Evolutionary conservation across 352 stramenopile species (phyloP).

Genomic region (Lagenidium giganteum): DNA sequence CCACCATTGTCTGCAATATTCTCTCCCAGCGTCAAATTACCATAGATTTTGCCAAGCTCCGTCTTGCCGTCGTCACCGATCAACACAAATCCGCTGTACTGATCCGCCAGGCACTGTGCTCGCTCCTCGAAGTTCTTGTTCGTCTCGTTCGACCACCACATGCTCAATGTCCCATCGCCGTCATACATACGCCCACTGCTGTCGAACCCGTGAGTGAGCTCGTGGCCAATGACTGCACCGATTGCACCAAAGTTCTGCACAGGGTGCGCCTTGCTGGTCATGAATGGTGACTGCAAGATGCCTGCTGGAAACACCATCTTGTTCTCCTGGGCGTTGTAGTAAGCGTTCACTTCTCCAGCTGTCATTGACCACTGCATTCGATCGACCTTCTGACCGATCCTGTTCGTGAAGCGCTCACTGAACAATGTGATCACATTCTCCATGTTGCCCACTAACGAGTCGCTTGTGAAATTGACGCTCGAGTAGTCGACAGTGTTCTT

Average conservation of each 20-base stretch:
- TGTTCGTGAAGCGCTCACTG: background rate
- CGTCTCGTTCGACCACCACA: slow-evolving; percentile 87
- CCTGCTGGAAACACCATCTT: slow-evolving; percentile 92
- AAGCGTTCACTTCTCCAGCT: slow-evolving; percentile 69
- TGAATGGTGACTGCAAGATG: slow-evolving; percentile 90
- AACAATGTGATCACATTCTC: slow-evolving; percentile 20
- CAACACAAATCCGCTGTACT: slow-evolving; percentile 39
- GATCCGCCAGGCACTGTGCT: slow-evolving; percentile 37
- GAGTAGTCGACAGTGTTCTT: slow-evolving; percentile 24
- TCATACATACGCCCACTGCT: slow-evolving; percentile 84
- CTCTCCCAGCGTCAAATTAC: slow-evolving; percentile 50
- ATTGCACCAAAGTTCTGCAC: slow-evolving; percentile 88
- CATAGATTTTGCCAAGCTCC: slow-evolving; percentile 39
- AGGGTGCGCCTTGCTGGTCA: slow-evolving; percentile 58
- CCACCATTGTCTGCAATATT: slow-evolving; percentile 71
- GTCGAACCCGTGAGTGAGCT: slow-evolving; percentile 93
- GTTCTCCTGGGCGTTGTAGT: slow-evolving; percentile 43
- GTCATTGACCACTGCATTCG: slow-evolving; percentile 83
- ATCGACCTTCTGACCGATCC: slow-evolving; percentile 29
- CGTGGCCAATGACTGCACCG: slow-evolving; percentile 87
- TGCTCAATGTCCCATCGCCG: slow-evolving; percentile 78
- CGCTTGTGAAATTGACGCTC: slow-evolving; percentile 13
- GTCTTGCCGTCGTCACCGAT: slow-evolving; percentile 19
- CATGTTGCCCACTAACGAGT: slow-evolving; percentile 42
- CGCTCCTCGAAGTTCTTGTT: slow-evolving; percentile 55